Conservation (phyloP, 495 filamentous ascomycete species). For the Chaetomium fimeti region DNA sequence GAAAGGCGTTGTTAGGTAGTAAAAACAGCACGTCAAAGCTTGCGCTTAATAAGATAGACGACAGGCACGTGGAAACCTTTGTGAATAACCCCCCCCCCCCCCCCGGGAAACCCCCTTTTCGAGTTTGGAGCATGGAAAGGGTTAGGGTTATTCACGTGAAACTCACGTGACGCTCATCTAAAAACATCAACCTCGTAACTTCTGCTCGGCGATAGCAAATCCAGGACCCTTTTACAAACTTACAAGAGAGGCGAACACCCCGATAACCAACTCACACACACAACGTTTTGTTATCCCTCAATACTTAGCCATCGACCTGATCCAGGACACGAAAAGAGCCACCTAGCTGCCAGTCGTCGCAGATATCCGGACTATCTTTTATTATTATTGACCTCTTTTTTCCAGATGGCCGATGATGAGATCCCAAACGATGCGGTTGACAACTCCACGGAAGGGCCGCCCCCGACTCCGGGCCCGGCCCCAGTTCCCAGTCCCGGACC, state of each 20-base stretch:
- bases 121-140: neutral
- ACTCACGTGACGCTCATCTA: conserved; percentile 16
- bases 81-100: too few species aligned
- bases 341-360: neutral
- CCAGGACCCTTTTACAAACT: neutral
- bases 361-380: too few species aligned
- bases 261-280: neutral
- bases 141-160: conserved; percentile 26
- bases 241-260: neutral
- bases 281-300: neutral
- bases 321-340: neutral
- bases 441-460: neutral
- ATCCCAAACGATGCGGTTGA: neutral
- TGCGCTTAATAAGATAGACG: neutral
- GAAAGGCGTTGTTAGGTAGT: conserved; percentile 68
- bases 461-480: neutral
- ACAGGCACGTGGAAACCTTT: neutral
- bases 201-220: neutral
- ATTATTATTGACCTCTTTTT: neutral
- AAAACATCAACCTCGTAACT: neutral
- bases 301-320: neutral
- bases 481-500: neutral
- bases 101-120: too few species aligned
- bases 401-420: neutral
- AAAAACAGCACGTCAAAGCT: neutral